Base-by-base conservation (phyloP, 208 protist species). In the Porcisia deanei region DNA sequence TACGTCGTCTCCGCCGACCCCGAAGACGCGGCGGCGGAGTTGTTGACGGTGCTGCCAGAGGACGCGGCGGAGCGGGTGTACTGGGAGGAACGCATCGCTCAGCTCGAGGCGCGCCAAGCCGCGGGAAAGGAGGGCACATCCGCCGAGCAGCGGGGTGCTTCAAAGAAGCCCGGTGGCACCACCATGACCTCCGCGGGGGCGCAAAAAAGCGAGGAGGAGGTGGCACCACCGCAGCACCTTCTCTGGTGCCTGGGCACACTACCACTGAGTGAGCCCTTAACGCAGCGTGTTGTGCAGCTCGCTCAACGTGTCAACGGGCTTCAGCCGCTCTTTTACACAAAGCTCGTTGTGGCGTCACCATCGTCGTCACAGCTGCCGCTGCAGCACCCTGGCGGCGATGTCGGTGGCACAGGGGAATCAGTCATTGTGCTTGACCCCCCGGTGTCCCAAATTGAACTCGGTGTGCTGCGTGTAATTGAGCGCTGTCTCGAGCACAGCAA, bases 261-360 rank as follows among this genome's bases (percentile, higher is more conserved):
- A 64, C 67, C 39, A 25, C 86, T 88, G 59, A 61, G 55, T 18
- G 67, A 88, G 39, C 88, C 89, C 3, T 94, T 90, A 77, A 93
- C 88, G 39, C 81, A 71, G 58, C 89, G 91, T 63, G 91, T 97
- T 37, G 73, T 97, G 47, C 73, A 90, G 10, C 89, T 97, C 73
- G 94, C 91, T 45, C 86, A 81, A 71, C 67, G 74, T 6, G 77
- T 88, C 25, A 95, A 90, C 47, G 95, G 93, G 2, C 75, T 97
- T 14, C 75, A 76, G 61, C 95, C 95, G 16, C 86, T 98, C 47
- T 98, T 98, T 77, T 77, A 93, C 43, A 78, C 97, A 30, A 88
- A 87, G 67, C 85, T 98, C 10, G 85, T 94, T 16, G 63, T 67
- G 41, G 63, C 39, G 22, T 67, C 63, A 30, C 39, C 41, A 22